Conservation (phyloP, 495 filamentous ascomycete species). For the Xylaria flabelliformis region DNA sequence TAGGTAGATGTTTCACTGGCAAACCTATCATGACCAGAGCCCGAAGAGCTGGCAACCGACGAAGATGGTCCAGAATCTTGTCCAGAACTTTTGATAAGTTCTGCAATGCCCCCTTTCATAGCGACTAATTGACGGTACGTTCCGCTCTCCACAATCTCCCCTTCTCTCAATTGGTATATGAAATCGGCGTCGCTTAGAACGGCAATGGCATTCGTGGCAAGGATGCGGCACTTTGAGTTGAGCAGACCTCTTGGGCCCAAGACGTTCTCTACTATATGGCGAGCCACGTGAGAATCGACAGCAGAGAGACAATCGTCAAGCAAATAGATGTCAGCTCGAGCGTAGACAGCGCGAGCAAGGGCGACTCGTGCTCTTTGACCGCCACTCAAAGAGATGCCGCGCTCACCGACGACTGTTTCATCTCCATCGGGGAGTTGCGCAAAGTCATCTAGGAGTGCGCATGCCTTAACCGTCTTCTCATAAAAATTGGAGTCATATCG, state of each 20-base stretch:
- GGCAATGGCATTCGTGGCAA: slow-evolving; percentile 96
- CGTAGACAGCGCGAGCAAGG: slow-evolving; percentile 95
- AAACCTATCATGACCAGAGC: slow-evolving; percentile 50
- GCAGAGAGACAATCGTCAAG: slow-evolving; percentile 94
- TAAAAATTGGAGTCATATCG: slow-evolving; percentile 95
- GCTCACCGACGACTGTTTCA: slow-evolving; percentile 94
- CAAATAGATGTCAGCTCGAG: slow-evolving; percentile 94
- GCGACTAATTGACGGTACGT: slow-evolving; percentile 90
- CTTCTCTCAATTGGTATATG: slow-evolving; percentile 82
- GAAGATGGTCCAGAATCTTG: slow-evolving; percentile 50
- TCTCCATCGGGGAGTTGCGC: slow-evolving; percentile 93
- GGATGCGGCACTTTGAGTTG: slow-evolving; percentile 83
- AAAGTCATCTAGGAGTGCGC: slow-evolving; percentile 91
- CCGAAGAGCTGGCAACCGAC: slow-evolving; percentile 39
- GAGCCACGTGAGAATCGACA: slow-evolving; percentile 96
- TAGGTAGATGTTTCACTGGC: slow-evolving; percentile 63
- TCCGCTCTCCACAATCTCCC: slow-evolving; percentile 83
- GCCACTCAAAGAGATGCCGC: slow-evolving; percentile 95
- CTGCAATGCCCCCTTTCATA: slow-evolving; percentile 89
- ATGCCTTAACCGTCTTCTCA: slow-evolving; percentile 90
- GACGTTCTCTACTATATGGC: slow-evolving; percentile 92
- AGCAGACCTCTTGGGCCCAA: slow-evolving; percentile 86
- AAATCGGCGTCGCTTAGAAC: slow-evolving; percentile 84
- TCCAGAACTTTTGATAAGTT: slow-evolving; percentile 79
- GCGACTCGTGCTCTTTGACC: slow-evolving; percentile 96